A percentile compares a stretch with the other conserved stretches of the same genome.
Evolutionary conservation across 345 rosid genomes (phyloP).

Genomic region (Capsella bursapastoris): DNA sequence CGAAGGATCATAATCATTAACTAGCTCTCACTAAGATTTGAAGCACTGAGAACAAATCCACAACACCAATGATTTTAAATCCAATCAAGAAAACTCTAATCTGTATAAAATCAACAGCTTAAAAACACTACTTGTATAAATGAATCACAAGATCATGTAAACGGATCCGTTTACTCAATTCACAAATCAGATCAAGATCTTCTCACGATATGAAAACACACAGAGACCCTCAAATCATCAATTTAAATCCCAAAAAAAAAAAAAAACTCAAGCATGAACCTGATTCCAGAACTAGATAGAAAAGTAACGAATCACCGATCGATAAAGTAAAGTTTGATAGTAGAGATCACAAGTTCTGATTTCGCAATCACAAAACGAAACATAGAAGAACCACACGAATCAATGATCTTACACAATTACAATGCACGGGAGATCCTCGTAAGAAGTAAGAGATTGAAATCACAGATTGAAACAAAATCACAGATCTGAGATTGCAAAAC

Average conservation of each 20-base stretch:
- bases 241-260: not conserved
- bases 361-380: constrained; percentile 4
- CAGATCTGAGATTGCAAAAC: constrained; percentile 42
- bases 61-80: not conserved
- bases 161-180: constrained; percentile 5
- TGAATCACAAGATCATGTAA: not conserved
- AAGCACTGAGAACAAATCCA: constrained; percentile 3
- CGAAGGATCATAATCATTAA: not conserved
- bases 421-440: not conserved
- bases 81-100: not conserved
- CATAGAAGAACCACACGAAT: not conserved
- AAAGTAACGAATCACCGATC: not conserved
- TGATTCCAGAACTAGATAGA: not conserved
- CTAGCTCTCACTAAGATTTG: constrained; percentile 9
- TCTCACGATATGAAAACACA: not conserved
- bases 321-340: constrained; percentile 13
- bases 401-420: constrained; percentile 28
- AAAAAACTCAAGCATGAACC: constrained; percentile 3
- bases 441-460: constrained; percentile 10
- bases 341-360: constrained; percentile 33
- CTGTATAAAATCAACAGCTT: not conserved
- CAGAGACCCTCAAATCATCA: constrained; percentile 1
- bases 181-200: not conserved
- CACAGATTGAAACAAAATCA: constrained; percentile 27
- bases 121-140: not conserved